Percentiles rank a stretch among this genome's conserved stretches.
Evolutionary conservation across 768 basidiomycete species (phyloP).

Genomic region (Amanita fuliginea): DNA sequence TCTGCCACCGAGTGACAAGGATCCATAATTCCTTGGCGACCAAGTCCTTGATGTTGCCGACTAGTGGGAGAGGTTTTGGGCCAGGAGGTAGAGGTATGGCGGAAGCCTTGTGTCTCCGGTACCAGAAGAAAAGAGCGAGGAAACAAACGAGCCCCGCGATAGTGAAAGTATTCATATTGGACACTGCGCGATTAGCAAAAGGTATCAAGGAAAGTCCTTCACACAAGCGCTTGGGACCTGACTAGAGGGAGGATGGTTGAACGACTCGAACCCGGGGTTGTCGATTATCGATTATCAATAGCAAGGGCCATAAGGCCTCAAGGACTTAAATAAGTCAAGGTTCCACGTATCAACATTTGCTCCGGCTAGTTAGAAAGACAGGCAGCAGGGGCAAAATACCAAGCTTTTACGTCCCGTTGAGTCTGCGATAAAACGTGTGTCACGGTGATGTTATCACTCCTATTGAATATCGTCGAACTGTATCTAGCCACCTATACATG

Average conservation of each 20-base stretch:
- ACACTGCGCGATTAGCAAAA: not conserved
- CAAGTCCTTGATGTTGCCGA: conserved; percentile 57
- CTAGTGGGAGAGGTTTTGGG: conserved; percentile 50
- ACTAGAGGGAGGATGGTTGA: not conserved
- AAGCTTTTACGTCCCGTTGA: no score
- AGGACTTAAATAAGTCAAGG: no score
- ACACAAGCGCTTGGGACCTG: not conserved
- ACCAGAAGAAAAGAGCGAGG: conserved; percentile 27
- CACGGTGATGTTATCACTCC: no score
- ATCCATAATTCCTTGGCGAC: conserved; percentile 59
- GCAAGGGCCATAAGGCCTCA: no score
- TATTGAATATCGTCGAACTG: no score
- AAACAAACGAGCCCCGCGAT: conserved; percentile 23
- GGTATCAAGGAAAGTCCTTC: not conserved
- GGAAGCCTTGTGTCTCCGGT: conserved; percentile 31
- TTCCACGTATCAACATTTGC: no score
- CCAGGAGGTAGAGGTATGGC: conserved; percentile 47
- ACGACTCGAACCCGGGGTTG: no score
- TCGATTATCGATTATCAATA: no score
- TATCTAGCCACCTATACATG: no score
- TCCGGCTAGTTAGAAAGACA: no score
- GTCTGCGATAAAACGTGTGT: no score
- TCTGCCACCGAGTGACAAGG: conserved; percentile 47
- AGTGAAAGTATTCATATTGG: conserved; percentile 14
- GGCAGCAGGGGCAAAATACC: no score